A percentile compares a stretch with the other conserved stretches of the same genome.
Evolutionary conservation across 2,329 filamentous ascomycete species (phyloP).

Genomic region (Talaromyces sp.): DNA sequence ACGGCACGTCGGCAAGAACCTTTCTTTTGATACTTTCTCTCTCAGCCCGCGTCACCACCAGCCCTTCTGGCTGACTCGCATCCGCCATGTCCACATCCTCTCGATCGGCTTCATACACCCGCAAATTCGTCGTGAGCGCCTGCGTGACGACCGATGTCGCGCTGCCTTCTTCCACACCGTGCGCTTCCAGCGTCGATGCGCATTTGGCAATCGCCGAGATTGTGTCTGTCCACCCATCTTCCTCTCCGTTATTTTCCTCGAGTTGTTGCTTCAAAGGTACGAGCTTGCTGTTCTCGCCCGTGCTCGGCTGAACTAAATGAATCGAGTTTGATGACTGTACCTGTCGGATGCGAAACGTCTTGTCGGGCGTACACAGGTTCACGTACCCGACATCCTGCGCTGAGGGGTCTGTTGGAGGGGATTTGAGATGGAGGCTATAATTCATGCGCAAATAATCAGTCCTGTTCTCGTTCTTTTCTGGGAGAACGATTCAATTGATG

Average conservation of each 20-base stretch:
- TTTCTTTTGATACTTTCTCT: constrained; percentile 23
- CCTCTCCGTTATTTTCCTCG: neutral
- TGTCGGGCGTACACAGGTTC: constrained; percentile 54
- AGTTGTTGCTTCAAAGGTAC: constrained; percentile 9
- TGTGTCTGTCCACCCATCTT: constrained; percentile 20
- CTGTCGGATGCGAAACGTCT: constrained; percentile 57
- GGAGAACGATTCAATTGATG: too few species aligned
- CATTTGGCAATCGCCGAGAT: constrained; percentile 41
- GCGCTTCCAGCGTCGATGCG: constrained; percentile 42
- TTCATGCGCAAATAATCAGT: neutral
- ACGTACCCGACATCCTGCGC: constrained; percentile 36
- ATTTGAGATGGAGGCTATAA: constrained; percentile 40
- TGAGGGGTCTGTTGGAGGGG: constrained; percentile 23
- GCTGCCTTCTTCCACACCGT: constrained; percentile 22
- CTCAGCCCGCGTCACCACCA: constrained; percentile 18
- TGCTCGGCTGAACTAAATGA: constrained; percentile 47
- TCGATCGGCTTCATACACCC: constrained; percentile 21
- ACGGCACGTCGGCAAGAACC: constrained; percentile 47
- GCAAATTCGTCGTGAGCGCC: constrained; percentile 24
- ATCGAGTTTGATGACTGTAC: constrained; percentile 62
- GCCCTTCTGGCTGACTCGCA: constrained; percentile 7
- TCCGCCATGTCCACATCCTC: constrained; percentile 7
- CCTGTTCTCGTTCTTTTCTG: too few species aligned
- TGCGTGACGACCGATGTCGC: constrained; percentile 24
- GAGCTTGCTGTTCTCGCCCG: constrained; percentile 16